Percentiles rank a stretch among this genome's conserved stretches.
phyloP scores from a whole-genome alignment of 306 rosid species.

The Dalbergia cultrata region DNA sequence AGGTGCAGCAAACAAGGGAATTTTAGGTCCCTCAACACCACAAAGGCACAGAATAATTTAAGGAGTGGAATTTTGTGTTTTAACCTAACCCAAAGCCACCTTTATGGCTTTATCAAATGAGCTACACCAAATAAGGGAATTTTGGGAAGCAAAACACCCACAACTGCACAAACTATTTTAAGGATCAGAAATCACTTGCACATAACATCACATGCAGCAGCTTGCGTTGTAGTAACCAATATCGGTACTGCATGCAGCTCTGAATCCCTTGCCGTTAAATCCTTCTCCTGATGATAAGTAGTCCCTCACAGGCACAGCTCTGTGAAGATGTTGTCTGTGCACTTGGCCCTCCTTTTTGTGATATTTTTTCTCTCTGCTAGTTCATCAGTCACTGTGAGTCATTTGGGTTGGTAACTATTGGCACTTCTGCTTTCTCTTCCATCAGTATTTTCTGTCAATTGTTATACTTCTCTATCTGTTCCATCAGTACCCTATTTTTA shows the following conservation, averaged over 20 bases:
- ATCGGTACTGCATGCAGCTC: not conserved
- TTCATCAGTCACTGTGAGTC: not conserved
- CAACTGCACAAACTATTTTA: slow-evolving; percentile 7
- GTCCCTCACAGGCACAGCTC: not conserved
- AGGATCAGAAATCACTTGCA: slow-evolving; percentile 1
- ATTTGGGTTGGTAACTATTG: not conserved
- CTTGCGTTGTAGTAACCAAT: not conserved
- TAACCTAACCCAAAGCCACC: not conserved
- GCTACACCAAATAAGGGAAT: not conserved
- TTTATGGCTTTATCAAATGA: not conserved
- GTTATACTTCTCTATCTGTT: no score
- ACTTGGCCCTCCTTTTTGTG: not conserved
- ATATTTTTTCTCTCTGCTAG: not conserved
- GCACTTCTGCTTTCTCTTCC: not conserved
- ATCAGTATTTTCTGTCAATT: no score
- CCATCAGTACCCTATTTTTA: not conserved
- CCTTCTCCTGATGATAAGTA: not conserved
- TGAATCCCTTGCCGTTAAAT: not conserved
- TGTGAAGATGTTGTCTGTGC: not conserved
- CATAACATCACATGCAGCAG: not conserved
- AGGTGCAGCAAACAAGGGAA: not conserved
- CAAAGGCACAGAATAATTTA: not conserved
- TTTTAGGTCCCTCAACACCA: not conserved
- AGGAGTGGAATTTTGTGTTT: slow-evolving; percentile 1
- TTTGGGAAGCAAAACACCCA: not conserved